Conservation (phyloP, 805 yeast species). For the Komagataella populi region DNA sequence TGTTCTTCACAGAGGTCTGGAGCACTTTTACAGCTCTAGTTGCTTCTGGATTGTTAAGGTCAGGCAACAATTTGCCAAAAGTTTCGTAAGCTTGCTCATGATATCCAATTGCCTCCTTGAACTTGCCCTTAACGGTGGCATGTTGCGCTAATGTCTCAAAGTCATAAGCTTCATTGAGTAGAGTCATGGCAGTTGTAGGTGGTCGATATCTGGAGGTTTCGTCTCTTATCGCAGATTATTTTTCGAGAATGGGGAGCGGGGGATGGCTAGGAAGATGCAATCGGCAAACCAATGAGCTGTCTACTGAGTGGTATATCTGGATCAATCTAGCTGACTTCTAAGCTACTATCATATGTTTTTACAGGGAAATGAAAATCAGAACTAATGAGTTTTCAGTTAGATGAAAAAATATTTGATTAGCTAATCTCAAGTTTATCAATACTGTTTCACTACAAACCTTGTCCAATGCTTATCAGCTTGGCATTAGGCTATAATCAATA, state of each 20-base stretch:
- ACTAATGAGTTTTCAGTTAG: too few species aligned
- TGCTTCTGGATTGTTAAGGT: not conserved
- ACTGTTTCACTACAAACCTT: too few species aligned
- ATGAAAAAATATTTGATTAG: too few species aligned
- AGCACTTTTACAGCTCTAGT: not conserved
- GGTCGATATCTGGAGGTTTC: too few species aligned
- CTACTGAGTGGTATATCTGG: not conserved
- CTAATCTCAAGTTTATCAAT: too few species aligned
- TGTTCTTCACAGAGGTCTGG: not conserved
- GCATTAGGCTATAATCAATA: too few species aligned
- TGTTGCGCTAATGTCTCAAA: conserved; percentile 40
- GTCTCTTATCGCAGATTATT: not conserved
- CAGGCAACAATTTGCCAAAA: conserved; percentile 10
- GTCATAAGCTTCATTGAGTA: conserved; percentile 27
- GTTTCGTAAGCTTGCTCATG: conserved; percentile 23
- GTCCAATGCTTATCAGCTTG: too few species aligned
- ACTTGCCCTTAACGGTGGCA: conserved; percentile 27
- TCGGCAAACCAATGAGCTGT: not conserved
- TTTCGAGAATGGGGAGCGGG: not conserved
- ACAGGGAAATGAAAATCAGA: not conserved
- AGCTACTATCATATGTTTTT: not conserved
- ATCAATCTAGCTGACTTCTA: not conserved
- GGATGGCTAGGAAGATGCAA: not conserved
- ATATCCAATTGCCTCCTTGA: conserved; percentile 22
- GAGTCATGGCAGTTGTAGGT: not conserved